Percentiles rank a stretch among this genome's conserved stretches.
Evolutionary conservation across 1,139 yeast genomes (phyloP).

Genomic region (Geotrichum macrosporum): DNA sequence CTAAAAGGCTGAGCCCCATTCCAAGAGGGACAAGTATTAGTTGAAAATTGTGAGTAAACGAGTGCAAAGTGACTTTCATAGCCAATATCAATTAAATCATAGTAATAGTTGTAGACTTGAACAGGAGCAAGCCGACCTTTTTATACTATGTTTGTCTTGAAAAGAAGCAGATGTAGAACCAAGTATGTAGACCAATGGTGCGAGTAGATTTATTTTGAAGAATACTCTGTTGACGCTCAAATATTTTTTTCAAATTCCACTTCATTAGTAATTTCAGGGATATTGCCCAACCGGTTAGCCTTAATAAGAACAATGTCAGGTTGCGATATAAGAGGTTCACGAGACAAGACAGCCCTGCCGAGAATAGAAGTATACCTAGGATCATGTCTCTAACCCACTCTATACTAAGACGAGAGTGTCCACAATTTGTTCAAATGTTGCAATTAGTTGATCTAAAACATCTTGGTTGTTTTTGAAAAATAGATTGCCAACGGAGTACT

Average conservation of each 20-base stretch:
- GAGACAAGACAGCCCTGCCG: constrained; percentile 90
- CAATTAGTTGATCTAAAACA: constrained; percentile 59
- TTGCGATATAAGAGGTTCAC: constrained; percentile 88
- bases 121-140: constrained; percentile 97
- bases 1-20: constrained; percentile 98
- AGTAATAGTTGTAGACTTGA: constrained; percentile 91
- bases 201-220: constrained; percentile 86
- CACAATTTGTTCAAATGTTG: constrained; percentile 78
- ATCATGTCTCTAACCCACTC: constrained; percentile 92
- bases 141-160: constrained; percentile 88
- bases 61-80: constrained; percentile 93
- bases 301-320: constrained; percentile 74
- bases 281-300: constrained; percentile 44
- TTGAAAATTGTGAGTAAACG: constrained; percentile 95
- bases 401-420: constrained; percentile 65
- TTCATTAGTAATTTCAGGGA: constrained; percentile 35
- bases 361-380: constrained; percentile 89
- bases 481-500: constrained; percentile 91
- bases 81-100: constrained; percentile 85
- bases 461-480: constrained; percentile 80
- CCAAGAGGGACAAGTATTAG: constrained; percentile 98
- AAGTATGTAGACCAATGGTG: constrained; percentile 86
- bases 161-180: constrained; percentile 95
- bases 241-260: constrained; percentile 53
- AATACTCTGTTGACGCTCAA: constrained; percentile 79